Percentiles rank a stretch among this genome's conserved stretches.
Conservation (phyloP, 2,329 filamentous ascomycete species). For the Epichloe sibirici region DNA sequence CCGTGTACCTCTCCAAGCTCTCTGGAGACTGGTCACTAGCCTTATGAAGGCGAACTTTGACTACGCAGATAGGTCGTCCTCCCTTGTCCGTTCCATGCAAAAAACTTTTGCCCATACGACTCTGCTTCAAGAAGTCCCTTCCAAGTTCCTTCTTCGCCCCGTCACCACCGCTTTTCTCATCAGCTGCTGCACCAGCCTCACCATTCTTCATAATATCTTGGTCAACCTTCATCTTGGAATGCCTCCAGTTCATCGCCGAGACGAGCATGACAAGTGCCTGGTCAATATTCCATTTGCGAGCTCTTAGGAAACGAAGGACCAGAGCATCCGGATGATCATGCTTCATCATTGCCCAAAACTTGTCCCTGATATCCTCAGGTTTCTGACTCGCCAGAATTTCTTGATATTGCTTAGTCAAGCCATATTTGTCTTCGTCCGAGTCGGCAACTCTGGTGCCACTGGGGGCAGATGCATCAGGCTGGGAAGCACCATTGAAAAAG, state of each 20-base stretch:
- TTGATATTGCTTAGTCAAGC: slow-evolving; percentile 75
- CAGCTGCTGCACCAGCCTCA: slow-evolving; percentile 53
- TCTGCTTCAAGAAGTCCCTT: slow-evolving; percentile 69
- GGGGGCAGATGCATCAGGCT: slow-evolving; percentile 18
- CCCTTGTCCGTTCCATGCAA: slow-evolving; percentile 77
- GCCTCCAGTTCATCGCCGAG: slow-evolving; percentile 86
- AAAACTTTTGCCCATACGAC: slow-evolving; percentile 86
- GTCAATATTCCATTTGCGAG: slow-evolving; percentile 92
- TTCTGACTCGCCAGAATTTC: slow-evolving; percentile 65
- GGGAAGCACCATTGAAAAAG: slow-evolving; percentile 48
- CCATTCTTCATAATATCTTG: slow-evolving; percentile 72
- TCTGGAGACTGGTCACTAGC: slow-evolving; percentile 72
- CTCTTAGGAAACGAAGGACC: slow-evolving; percentile 69
- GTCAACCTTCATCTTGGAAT: slow-evolving; percentile 74
- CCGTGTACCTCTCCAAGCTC: slow-evolving; percentile 77
- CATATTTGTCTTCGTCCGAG: slow-evolving; percentile 77
- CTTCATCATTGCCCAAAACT: slow-evolving; percentile 92
- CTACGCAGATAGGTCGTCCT: slow-evolving; percentile 76
- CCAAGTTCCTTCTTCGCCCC: slow-evolving; percentile 49
- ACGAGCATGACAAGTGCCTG: slow-evolving; percentile 90
- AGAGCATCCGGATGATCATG: slow-evolving; percentile 86
- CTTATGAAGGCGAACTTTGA: slow-evolving; percentile 71
- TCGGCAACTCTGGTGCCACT: slow-evolving; percentile 24
- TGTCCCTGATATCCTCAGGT: slow-evolving; percentile 65
- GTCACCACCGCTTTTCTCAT: slow-evolving; percentile 43